Evolutionary conservation across 202 grass and related monocot genomes (phyloP), one percentile per base, ranked within the genome.

Genomic region (Bolboschoenoplectus hybrid): DNA sequence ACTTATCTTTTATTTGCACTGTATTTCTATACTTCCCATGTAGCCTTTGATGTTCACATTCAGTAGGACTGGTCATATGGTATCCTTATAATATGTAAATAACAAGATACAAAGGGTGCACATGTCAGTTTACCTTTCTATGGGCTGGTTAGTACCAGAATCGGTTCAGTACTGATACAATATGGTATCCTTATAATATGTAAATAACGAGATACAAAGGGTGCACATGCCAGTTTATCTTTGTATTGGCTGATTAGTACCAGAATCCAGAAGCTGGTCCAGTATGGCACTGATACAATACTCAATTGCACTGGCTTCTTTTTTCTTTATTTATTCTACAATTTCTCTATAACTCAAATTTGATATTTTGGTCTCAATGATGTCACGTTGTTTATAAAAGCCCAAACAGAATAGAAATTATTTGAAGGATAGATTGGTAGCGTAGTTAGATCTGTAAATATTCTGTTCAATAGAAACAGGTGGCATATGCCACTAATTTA

Each of bases 41-140:
- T 34, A 53, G 20, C 26, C 47, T 75, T 75, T 35, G 20, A 75
- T 75, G 20, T 75, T 75, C 58, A 79, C 51, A 78, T 58, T 58
- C 34, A 58, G 74, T 76, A 47, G n/a, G 1, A 51, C 4, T 34
- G 19, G 0, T 12, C n/a, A 32, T 74, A 74, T 35, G 71, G 44
- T 51, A 6, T 51, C 10, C 4, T 13, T 50, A 51, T 34, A 32
- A 51, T 34, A 51, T 74, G 44, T 45, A 17, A 44, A 74, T 26
- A 46, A 26, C n/a, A 74, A 50, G n/a, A 74, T 7, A 19, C 14
- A 74, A 74, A 50, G 36, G 13, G 44, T 36, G 74, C 14, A 38
- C 13, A 17, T 58, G 49, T 52, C 34, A 58, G 6, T 57, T 57
- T 39, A 79, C 9, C 2, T 78, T 78, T 40, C 6, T 40, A 56